Evolutionary conservation across 345 rosid genomes (phyloP).

Genomic region (Mangifera indica): DNA sequence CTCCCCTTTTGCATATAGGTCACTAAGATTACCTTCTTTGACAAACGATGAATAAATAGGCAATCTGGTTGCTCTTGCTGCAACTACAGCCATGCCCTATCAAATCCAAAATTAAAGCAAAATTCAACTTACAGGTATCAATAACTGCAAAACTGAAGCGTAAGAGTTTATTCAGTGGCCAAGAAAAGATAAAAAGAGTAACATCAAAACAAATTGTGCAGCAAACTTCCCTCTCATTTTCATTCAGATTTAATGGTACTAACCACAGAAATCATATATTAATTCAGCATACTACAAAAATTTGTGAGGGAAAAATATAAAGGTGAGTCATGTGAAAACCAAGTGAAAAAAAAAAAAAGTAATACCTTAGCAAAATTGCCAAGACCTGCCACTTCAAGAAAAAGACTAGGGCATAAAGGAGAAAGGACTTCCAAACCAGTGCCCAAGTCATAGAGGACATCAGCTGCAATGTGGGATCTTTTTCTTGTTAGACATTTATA

Average conservation of each 20-base stretch:
- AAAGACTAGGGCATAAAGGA: conserved; percentile 82
- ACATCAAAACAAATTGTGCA: neutral
- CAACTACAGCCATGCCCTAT: conserved; percentile 98
- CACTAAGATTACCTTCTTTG: conserved; percentile 98
- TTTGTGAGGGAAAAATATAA: neutral
- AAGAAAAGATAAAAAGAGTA: neutral
- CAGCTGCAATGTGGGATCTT: conserved; percentile 55
- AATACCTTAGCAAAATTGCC: conserved; percentile 93
- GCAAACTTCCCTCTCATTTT: neutral
- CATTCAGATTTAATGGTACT: neutral
- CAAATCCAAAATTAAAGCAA: conserved; percentile 23
- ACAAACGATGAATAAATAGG: conserved; percentile 95
- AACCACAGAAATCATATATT: neutral
- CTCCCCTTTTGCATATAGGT: conserved; percentile 94
- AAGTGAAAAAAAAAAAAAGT: neutral
- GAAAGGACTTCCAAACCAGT: conserved; percentile 90
- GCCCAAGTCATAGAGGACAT: conserved; percentile 88
- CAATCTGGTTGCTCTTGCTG: conserved; percentile 92
- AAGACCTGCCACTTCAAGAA: conserved; percentile 94
- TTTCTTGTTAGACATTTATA: conserved; percentile 15
- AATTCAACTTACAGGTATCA: conserved; percentile 8
- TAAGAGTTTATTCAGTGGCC: neutral
- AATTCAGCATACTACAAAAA: neutral
- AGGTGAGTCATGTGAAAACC: neutral
- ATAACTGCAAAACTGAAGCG: neutral